Evolutionary conservation across 371 early-diverging fungal species (phyloP).

Genomic region (Syncephalastrum monosporum): DNA sequence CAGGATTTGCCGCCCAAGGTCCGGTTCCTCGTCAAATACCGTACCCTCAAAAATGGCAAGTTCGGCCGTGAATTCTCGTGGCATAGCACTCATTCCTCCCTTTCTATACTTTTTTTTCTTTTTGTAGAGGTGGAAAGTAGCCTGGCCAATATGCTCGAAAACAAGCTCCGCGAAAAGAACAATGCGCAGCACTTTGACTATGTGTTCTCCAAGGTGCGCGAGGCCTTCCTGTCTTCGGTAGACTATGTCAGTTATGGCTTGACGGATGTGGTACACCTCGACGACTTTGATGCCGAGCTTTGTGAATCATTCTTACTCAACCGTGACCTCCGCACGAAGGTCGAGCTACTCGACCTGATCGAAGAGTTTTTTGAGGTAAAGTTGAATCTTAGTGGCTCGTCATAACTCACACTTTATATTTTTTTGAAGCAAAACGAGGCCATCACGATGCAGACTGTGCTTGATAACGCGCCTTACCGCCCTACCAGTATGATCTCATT

Average conservation of each 20-base stretch:
- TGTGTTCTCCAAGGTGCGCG: slow-evolving; percentile 51
- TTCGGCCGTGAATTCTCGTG: not conserved
- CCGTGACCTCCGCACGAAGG: slow-evolving; percentile 55
- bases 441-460: slow-evolving; percentile 36
- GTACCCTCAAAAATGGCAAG: slow-evolving; percentile 59
- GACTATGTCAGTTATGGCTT: slow-evolving; percentile 65
- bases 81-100: not conserved
- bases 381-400: not conserved
- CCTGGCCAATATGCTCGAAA: slow-evolving; percentile 45
- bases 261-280: slow-evolving; percentile 58
- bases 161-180: slow-evolving; percentile 41
- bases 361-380: slow-evolving; percentile 52
- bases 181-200: slow-evolving; percentile 55
- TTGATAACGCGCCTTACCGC: slow-evolving; percentile 25
- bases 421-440: slow-evolving; percentile 32
- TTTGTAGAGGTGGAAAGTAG: slow-evolving; percentile 63
- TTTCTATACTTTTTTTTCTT: not conserved
- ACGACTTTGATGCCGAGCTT: slow-evolving; percentile 54
- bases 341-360: slow-evolving; percentile 45
- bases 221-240: slow-evolving; percentile 49
- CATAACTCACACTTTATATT: not conserved
- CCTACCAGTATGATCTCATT: slow-evolving; percentile 43
- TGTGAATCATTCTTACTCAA: slow-evolving; percentile 57
- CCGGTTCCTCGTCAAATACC: slow-evolving; percentile 55
- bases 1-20: slow-evolving; percentile 40